Evolutionary conservation across 257 asterid genomes (phyloP).

Genomic region (Solanum rostratum): DNA sequence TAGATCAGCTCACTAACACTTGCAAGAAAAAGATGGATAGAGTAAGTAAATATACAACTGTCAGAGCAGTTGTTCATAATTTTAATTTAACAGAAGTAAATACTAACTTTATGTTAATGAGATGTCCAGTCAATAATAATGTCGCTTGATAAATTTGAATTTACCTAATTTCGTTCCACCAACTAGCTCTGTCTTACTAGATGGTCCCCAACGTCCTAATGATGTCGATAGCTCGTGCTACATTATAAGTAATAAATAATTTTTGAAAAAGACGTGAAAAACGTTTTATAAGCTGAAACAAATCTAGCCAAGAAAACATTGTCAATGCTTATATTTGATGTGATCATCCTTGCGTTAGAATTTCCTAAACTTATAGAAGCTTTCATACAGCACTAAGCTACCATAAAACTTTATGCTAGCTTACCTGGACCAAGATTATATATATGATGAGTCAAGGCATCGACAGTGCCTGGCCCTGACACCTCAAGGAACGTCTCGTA

Average conservation of each 20-base stretch:
- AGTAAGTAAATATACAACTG: background rate
- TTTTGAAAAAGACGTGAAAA: background rate
- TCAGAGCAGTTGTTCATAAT: background rate
- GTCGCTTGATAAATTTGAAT: background rate
- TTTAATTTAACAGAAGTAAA: background rate
- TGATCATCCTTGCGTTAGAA: background rate
- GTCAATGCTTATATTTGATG: background rate
- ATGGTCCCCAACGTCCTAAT: background rate
- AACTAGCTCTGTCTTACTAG: background rate
- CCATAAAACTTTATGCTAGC: background rate
- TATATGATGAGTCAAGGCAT: slow-evolving; percentile 11
- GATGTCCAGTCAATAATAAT: background rate
- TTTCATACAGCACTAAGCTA: background rate
- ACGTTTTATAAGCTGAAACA: background rate
- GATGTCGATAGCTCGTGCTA: background rate
- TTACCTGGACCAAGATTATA: slow-evolving; percentile 13
- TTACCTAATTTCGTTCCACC: background rate
- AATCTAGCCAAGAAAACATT: background rate
- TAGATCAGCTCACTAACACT: background rate
- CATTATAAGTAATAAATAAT: background rate
- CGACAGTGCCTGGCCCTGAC: background rate
- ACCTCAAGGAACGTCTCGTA: background rate
- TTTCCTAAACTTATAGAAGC: background rate
- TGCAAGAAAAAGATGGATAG: background rate
- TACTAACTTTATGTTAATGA: background rate